Base-by-base conservation (phyloP, 176 grass and related monocot species). In the Thinopyrum elongatum region DNA sequence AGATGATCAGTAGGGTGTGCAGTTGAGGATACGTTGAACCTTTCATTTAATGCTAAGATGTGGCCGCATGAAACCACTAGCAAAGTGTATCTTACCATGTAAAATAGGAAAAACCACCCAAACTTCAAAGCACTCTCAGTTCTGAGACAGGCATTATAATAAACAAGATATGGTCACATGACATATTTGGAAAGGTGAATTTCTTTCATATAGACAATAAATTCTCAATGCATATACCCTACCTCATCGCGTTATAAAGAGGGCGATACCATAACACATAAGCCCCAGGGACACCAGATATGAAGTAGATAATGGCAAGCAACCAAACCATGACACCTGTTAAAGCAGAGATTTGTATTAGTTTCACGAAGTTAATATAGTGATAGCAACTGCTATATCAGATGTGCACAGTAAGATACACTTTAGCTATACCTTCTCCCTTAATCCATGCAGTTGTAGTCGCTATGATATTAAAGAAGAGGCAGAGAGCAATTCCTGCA, bases 201-300 rank as follows among this genome's bases (percentile, higher is more conserved):
- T 51, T 44, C 36, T 42, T 30, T 42, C 51, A 57, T 46, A 76
- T 25, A 41, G 74, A 26, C 61, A 89, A 44, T 27, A 79, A 79
- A 65, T 26, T 16, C 14, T 33, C 3, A 72, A 69, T 62, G 23
- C 79, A 15, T 81, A 72, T 73, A 76, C 22, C 53, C 42, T 28
- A 98, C 96, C 93, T 95, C 96, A 98, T 98, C 21, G 96, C 93
- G 49, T 93, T 90, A 82, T 98, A 98, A 89, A 98, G 96, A 60
- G 93, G 96, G 33, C 88, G 84, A 72, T 98, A 98, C 96, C 96
- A 98, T 60, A 98, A 82, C 53, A 95, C 69, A 86, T 86, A 98
- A 76, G 96, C 96, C 44, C 93, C 96, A n/a, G 96, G 96, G 25
- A 89, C 90, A 86, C 96, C 96, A 81, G 93, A 90, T 77, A 98